Evolutionary conservation across 148 eudicot genomes (phyloP).

Genomic region (Linanthus parryae): DNA sequence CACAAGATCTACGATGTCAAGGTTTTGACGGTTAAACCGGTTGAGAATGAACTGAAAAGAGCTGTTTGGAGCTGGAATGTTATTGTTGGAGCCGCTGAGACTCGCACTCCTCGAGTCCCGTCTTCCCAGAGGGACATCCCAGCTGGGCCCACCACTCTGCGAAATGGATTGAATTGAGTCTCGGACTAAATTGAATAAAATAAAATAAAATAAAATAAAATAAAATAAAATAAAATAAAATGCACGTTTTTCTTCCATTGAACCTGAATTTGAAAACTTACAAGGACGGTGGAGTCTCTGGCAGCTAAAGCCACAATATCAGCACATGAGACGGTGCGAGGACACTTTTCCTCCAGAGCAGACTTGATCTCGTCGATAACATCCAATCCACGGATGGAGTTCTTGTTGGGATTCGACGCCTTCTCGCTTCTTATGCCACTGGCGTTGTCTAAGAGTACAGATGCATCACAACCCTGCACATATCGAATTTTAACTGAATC

Average conservation of each 20-base stretch:
- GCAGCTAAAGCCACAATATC: conserved; percentile 43
- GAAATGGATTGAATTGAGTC: neutral
- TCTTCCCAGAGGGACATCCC: conserved; percentile 91
- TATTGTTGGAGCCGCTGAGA: conserved; percentile 69
- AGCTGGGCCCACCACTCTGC: conserved; percentile 76
- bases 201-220: neutral
- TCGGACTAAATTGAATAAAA: neutral
- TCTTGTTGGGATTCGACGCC: conserved; percentile 31
- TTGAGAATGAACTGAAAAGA: conserved; percentile 82
- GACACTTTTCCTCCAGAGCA: conserved; percentile 44
- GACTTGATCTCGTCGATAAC: conserved; percentile 45
- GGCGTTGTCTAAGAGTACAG: conserved; percentile 38
- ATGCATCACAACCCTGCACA: conserved; percentile 54
- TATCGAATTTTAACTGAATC: neutral
- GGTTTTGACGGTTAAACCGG: conserved; percentile 66
- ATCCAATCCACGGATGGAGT: conserved; percentile 45
- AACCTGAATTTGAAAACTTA: conserved; percentile 13
- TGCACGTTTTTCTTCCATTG: neutral
- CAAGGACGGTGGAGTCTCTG: conserved; percentile 40
- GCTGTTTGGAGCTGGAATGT: conserved; percentile 92
- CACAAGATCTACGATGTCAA: conserved; percentile 74
- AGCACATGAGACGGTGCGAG: conserved; percentile 51
- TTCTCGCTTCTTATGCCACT: conserved; percentile 39
- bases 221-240: neutral
- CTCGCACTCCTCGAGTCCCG: conserved; percentile 73